These are phyloP conservation scores for Aegilops bicornis DNA, from an alignment of 176 grass and related monocot species.

Conservation along the genomic window DNA sequence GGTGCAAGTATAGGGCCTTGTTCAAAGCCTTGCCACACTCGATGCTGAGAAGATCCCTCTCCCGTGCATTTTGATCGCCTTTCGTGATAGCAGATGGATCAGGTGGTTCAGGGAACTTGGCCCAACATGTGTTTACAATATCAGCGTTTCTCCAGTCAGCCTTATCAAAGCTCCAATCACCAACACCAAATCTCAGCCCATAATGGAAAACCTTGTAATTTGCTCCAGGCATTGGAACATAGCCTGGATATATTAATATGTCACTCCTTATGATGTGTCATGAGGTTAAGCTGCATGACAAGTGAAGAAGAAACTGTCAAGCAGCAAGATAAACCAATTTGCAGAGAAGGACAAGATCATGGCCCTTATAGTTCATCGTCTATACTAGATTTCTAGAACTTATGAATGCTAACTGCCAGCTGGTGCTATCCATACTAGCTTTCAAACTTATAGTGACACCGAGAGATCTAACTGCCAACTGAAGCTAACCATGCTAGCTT, in stretches of 20 bases:
- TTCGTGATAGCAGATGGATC: constrained; percentile 58
- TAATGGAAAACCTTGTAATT: constrained; percentile 94
- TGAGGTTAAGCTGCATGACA: constrained; percentile 69
- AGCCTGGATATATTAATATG: constrained; percentile 96
- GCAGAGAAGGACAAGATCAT: background rate
- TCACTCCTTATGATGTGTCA: constrained; percentile 78
- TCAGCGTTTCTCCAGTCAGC: constrained; percentile 82
- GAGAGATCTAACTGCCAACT: background rate
- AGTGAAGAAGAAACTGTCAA: constrained; percentile 30
- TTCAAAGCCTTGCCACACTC: constrained; percentile 83
- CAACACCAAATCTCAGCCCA: constrained; percentile 85
- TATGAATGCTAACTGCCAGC: background rate
- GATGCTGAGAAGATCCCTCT: constrained; percentile 91
- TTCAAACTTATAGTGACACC: background rate
- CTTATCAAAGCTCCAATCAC: constrained; percentile 97
- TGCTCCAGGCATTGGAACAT: constrained; percentile 61
- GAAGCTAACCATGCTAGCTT: background rate
- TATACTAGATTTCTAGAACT: background rate
- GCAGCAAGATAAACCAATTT: background rate
- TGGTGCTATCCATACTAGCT: background rate
- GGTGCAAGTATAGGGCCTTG: constrained; percentile 81
- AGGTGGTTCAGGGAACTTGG: constrained; percentile 86
- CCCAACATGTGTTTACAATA: constrained; percentile 86
- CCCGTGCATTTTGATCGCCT: constrained; percentile 44
- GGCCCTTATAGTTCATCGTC: background rate